Percentiles rank a stretch among this genome's conserved stretches.
Evolutionary conservation across 2,329 filamentous ascomycete genomes (phyloP).

Genomic region (Stagonosporopsis chrysanthemi): DNA sequence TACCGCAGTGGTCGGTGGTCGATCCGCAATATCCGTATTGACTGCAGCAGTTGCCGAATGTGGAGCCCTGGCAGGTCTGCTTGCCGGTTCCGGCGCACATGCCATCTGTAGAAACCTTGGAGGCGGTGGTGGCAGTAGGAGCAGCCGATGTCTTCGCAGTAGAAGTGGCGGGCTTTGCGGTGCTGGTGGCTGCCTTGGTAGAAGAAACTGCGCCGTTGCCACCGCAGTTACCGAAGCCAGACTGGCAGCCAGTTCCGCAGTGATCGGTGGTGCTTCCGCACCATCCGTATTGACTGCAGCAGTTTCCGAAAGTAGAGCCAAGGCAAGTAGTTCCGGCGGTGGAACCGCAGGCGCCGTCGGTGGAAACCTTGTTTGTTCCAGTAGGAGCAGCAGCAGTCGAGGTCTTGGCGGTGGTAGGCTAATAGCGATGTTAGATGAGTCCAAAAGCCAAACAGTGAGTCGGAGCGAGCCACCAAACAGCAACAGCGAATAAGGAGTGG

Average conservation of each 20-base stretch:
- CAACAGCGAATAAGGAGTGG: constrained; percentile 6
- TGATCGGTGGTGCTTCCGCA: constrained; percentile 39
- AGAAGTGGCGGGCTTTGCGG: constrained; percentile 16
- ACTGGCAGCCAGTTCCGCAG: constrained; percentile 44
- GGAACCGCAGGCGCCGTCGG: constrained; percentile 54
- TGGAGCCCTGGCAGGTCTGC: constrained; percentile 52
- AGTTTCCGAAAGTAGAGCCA: constrained; percentile 54
- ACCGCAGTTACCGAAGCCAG: constrained; percentile 42
- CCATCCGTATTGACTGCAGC: constrained; percentile 55
- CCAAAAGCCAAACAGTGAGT: constrained; percentile 6
- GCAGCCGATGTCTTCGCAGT: constrained; percentile 9
- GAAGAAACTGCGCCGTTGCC: constrained; percentile 15
- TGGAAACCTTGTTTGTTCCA: constrained; percentile 43
- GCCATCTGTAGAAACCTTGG: constrained; percentile 37
- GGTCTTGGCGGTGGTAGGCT: constrained; percentile 22
- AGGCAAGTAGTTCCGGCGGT: constrained; percentile 52
- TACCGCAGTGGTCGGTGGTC: constrained; percentile 39
- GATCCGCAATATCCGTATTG: constrained; percentile 51
- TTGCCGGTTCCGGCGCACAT: constrained; percentile 33
- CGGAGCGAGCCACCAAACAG: constrained; percentile 11
- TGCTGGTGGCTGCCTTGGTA: constrained; percentile 5
- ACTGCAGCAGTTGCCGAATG: constrained; percentile 57
- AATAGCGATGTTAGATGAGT: constrained; percentile 9
- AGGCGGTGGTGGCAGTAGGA: constrained; percentile 9
- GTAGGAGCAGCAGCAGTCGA: constrained; percentile 24